Conservation (phyloP, 2,329 filamentous ascomycete genomes). For the Fusarium proliferatum region DNA sequence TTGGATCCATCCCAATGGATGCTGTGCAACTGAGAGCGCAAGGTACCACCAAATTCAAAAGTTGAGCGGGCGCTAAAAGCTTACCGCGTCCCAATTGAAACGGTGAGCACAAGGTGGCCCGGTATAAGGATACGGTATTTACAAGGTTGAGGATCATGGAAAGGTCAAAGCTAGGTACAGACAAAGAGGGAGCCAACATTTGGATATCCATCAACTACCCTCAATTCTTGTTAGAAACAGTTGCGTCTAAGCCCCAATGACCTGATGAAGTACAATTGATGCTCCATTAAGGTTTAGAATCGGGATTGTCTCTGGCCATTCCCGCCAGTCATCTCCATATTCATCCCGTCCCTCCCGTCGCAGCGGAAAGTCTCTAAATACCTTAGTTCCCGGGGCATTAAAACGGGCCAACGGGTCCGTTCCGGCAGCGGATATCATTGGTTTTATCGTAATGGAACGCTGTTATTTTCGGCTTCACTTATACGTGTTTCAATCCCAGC, state of each 20-base stretch:
- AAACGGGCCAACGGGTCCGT: neutral
- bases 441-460: constrained; percentile 10
- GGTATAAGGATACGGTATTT: neutral
- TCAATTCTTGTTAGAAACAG: neutral
- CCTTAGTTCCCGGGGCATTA: constrained; percentile 22
- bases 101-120: constrained; percentile 19
- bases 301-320: neutral
- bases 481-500: neutral
- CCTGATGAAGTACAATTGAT: neutral
- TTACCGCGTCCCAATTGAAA: constrained; percentile 25
- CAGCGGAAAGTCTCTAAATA: constrained; percentile 19
- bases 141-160: constrained; percentile 18
- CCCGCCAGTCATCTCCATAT: constrained; percentile 15
- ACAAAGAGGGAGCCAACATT: constrained; percentile 27
- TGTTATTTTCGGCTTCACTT: neutral
- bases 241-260: neutral
- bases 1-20: neutral
- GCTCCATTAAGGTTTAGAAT: constrained; percentile 4
- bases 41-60: constrained; percentile 4
- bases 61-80: constrained; percentile 22
- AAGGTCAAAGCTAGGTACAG: constrained; percentile 12
- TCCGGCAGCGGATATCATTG: constrained; percentile 29
- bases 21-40: constrained; percentile 4
- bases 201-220: neutral
- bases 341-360: constrained; percentile 3